phyloP scores from a whole-genome alignment of 306 rosid species.

The Calophaca sinica region DNA sequence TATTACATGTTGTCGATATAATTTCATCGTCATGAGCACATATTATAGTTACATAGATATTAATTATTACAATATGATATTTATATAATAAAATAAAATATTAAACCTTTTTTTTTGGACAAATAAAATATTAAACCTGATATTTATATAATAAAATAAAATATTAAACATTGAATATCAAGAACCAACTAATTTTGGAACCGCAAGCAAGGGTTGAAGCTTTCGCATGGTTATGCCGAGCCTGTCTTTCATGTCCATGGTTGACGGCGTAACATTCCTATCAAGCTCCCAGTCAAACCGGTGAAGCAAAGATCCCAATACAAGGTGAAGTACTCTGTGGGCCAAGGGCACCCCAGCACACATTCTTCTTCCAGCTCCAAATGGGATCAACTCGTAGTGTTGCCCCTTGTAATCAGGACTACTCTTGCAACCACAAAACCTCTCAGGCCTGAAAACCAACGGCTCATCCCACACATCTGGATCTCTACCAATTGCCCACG shows the following conservation, averaged over 20 bases:
- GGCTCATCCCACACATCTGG: constrained; percentile 61
- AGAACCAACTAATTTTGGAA: constrained; percentile 43
- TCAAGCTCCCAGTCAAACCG: constrained; percentile 66
- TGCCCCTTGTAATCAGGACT: constrained; percentile 54
- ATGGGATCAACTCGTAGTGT: constrained; percentile 57
- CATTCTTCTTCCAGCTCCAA: constrained; percentile 66
- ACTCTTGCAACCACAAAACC: constrained; percentile 46
- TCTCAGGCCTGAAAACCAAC: constrained; percentile 52
- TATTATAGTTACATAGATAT: too few species aligned
- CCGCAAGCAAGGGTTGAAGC: constrained; percentile 53
- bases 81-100: too few species aligned
- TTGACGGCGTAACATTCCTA: constrained; percentile 38
- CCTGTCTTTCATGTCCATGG: constrained; percentile 55
- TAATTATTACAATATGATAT: too few species aligned
- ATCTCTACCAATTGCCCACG: constrained; percentile 75
- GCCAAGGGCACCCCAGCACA: constrained; percentile 65
- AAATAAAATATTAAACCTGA: too few species aligned
- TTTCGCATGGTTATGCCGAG: constrained; percentile 58
- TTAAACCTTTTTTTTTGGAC: too few species aligned
- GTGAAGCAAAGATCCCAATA: constrained; percentile 62
- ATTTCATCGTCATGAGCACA: too few species aligned
- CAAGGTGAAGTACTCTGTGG: constrained; percentile 52
- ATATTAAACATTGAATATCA: background rate
- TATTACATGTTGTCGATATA: too few species aligned
- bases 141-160: too few species aligned